Percentiles rank a stretch among this genome's conserved stretches.
phyloP scores from a whole-genome alignment of 2,329 filamentous ascomycete genomes.

The Fusarium sp. region DNA sequence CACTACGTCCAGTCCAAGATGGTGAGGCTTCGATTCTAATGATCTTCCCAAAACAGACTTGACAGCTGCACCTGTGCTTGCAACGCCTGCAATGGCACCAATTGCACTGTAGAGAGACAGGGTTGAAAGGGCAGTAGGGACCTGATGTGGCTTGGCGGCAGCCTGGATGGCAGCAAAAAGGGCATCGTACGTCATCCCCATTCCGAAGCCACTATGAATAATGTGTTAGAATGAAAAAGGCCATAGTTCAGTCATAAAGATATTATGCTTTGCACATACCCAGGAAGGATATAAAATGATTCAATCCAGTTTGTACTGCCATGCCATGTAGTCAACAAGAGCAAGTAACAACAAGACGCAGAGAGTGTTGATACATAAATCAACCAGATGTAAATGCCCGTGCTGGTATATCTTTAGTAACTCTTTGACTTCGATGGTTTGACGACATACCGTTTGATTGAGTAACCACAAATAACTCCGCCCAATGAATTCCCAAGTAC shows the following conservation, averaged over 20 bases:
- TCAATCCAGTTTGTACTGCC: background rate
- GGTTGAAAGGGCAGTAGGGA: too few relatives aligned
- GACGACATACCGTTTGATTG: background rate
- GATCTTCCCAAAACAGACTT: background rate
- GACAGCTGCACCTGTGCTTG: background rate
- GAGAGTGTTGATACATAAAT: background rate
- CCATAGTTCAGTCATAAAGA: too few relatives aligned
- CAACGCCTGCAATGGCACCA: background rate
- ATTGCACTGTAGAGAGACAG: too few relatives aligned
- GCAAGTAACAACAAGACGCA: background rate
- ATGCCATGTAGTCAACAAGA: background rate
- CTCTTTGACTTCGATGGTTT: fast-evolving
- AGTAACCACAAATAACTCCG: background rate
- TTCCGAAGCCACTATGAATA: too few relatives aligned
- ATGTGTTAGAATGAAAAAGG: too few relatives aligned
- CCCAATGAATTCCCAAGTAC: background rate
- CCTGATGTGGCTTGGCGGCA: too few relatives aligned
- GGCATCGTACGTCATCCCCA: too few relatives aligned
- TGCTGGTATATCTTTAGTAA: background rate
- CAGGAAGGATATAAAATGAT: background rate
- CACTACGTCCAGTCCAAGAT: background rate
- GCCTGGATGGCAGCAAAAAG: too few relatives aligned
- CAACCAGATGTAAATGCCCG: background rate
- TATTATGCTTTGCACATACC: background rate
- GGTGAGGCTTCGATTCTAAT: background rate